Base-by-base conservation (phyloP, 2,329 filamentous ascomycete species). In the Aspergillus sp. region DNA sequence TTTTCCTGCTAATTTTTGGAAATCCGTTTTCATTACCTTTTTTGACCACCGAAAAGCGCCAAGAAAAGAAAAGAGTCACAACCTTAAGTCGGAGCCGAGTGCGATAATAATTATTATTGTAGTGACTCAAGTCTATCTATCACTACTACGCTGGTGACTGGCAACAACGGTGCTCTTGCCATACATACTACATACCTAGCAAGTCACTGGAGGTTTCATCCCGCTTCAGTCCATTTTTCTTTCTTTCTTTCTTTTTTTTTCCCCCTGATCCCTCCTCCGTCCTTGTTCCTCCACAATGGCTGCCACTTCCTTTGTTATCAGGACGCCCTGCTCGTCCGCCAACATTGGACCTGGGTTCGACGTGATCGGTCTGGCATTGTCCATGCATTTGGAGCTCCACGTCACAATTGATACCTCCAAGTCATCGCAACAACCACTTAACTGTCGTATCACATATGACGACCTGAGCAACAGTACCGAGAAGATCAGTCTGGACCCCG, bases 261-360 rank as follows among this genome's bases (percentile, higher is more conserved):
- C 32, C 15, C 19, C n/a, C 32, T 39, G 25, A 39, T 13, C 28
- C 28, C 28, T 21, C n/a, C 17, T 52, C 25, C 28, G 12, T 48
- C 41, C 45, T 39, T 30, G 3, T 50, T 61, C 55, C 43, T 47
- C 54, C 28, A 57, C 59, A 50, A 66, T 66, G 66, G 54, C 65
- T 62, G 63, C 68, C 54, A 66, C 68, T 54, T 86, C 85, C 57
- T 89, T 90, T 78, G 80, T 84, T 68, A 91, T 92, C 82, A 87
- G 85, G 79, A 91, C 92, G 63, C 94, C 94, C 66, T 96, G 91
- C 81, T 98, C 94, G 62, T 97, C 93, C 63, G 94, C 94, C 80
- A 98, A 98, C 82, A 97, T 98, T 74, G 94, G 92, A 68, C 94
- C 94, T 52, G 94, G 94, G 61, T 99, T 98, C 83, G 94, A 99